phyloP scores from a whole-genome alignment of 352 stramenopile species.

The Phytophthora capsici region DNA sequence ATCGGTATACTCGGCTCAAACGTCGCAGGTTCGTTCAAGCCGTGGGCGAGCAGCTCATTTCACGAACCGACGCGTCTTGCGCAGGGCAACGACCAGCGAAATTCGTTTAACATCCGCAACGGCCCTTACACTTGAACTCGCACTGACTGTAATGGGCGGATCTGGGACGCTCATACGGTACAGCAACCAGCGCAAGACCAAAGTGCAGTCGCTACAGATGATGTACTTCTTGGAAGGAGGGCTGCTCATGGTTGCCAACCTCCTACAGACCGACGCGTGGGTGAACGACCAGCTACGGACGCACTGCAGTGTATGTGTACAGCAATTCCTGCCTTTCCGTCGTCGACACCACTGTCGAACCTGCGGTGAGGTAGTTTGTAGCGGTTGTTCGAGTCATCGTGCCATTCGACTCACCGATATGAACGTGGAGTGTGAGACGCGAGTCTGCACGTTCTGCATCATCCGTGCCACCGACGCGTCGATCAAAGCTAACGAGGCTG shows the following conservation, averaged over 20 bases:
- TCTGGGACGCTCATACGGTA: constrained; percentile 15
- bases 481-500: constrained; percentile 61
- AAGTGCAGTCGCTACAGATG: constrained; percentile 44
- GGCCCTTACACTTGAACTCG: constrained; percentile 5
- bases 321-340: constrained; percentile 83
- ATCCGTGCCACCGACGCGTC: constrained; percentile 77
- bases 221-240: constrained; percentile 84
- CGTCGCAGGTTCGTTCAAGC: too few species aligned
- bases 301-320: constrained; percentile 83
- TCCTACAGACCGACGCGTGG: constrained; percentile 75
- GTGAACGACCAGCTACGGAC: constrained; percentile 71
- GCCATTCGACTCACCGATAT: constrained; percentile 78
- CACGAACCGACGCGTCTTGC: constrained; percentile 27
- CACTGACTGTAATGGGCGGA: constrained; percentile 24
- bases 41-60: constrained; percentile 30
- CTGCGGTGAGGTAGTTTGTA: constrained; percentile 78
- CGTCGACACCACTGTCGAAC: constrained; percentile 82
- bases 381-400: constrained; percentile 74
- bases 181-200: constrained; percentile 25
- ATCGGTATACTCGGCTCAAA: too few species aligned
- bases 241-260: constrained; percentile 70
- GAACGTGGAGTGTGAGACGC: constrained; percentile 79
- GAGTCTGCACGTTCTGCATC: constrained; percentile 84
- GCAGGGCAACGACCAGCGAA: constrained; percentile 22
- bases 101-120: constrained; percentile 25